Conservation (phyloP, 495 filamentous ascomycete genomes). For the Talaromyces thailandensis region DNA sequence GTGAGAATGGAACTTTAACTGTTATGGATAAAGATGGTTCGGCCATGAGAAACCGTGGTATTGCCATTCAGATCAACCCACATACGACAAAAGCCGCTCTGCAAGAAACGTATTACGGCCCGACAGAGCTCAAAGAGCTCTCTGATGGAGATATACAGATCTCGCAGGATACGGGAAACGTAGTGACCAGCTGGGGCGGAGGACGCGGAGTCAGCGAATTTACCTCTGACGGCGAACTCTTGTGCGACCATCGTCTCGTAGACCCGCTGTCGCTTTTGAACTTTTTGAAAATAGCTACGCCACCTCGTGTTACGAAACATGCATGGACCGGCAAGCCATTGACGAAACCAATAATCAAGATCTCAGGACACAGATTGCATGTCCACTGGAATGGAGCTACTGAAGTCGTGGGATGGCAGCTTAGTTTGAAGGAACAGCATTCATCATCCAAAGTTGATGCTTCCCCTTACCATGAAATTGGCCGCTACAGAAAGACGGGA, state of each 20-base stretch:
- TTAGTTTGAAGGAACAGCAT: conserved; percentile 12
- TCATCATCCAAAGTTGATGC: not conserved
- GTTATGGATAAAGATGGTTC: conserved; percentile 43
- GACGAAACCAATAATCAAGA: conserved; percentile 17
- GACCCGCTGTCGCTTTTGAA: conserved; percentile 19
- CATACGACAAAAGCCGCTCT: conserved; percentile 32
- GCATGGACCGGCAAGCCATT: conserved; percentile 22
- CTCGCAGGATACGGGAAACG: conserved; percentile 39
- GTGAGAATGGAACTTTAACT: conserved; percentile 33
- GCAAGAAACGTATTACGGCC: conserved; percentile 29
- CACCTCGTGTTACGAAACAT: conserved; percentile 26
- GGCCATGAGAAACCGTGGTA: conserved; percentile 22
- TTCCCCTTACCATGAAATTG: conserved; percentile 12
- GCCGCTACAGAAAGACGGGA: conserved; percentile 16
- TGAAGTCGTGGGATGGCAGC: conserved; percentile 26
- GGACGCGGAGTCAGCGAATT: conserved; percentile 43
- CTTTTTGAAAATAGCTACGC: not conserved
- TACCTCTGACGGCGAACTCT: conserved; percentile 32
- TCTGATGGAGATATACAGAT: conserved; percentile 51
- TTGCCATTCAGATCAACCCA: conserved; percentile 27
- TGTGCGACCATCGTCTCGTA: conserved; percentile 27
- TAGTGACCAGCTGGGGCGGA: conserved; percentile 51
- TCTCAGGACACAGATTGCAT: conserved; percentile 21
- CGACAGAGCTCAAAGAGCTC: conserved; percentile 31
- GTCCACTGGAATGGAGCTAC: conserved; percentile 41